phyloP scores from a whole-genome alignment of 208 protist genomes.

The Wallacemonas sp. region DNA sequence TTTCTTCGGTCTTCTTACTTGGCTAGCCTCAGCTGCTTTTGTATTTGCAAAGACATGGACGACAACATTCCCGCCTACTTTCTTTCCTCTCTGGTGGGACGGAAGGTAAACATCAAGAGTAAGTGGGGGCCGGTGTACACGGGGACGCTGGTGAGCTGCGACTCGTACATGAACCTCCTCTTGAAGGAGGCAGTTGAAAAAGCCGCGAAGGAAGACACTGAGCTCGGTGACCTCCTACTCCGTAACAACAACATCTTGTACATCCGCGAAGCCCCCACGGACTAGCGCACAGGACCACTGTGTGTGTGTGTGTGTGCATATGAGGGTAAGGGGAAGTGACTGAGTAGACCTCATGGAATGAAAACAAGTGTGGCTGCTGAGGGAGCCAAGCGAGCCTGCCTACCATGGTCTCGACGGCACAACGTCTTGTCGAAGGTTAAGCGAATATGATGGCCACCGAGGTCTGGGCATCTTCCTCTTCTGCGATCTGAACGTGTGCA shows the following conservation, averaged over 20 bases:
- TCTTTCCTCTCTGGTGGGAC: constrained; percentile 92
- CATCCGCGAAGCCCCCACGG: constrained; percentile 61
- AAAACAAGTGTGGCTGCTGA: neutral
- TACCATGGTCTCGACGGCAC: neutral
- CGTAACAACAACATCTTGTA: constrained; percentile 91
- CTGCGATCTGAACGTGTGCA: too few species aligned
- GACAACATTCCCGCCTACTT: constrained; percentile 86
- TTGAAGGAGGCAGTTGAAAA: constrained; percentile 77
- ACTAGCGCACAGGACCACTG: constrained; percentile 12
- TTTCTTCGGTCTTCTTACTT: too few species aligned
- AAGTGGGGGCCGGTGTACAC: constrained; percentile 99
- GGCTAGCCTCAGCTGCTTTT: neutral
- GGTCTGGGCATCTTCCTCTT: too few species aligned
- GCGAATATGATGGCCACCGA: too few species aligned
- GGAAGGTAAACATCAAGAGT: constrained; percentile 95
- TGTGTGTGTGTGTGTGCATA: constrained; percentile 12
- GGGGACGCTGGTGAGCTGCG: constrained; percentile 93
- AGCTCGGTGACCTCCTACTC: constrained; percentile 85
- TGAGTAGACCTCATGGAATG: neutral
- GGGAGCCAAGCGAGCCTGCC: neutral
- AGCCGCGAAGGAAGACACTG: constrained; percentile 55
- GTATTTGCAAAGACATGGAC: constrained; percentile 38
- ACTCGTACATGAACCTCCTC: constrained; percentile 98
- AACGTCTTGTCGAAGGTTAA: too few species aligned
- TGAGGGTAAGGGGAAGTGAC: neutral